Percentiles rank a stretch among this genome's conserved stretches.
Conservation (phyloP, 768 basidiomycete genomes). For the Pleurotus citrinopileatus region DNA sequence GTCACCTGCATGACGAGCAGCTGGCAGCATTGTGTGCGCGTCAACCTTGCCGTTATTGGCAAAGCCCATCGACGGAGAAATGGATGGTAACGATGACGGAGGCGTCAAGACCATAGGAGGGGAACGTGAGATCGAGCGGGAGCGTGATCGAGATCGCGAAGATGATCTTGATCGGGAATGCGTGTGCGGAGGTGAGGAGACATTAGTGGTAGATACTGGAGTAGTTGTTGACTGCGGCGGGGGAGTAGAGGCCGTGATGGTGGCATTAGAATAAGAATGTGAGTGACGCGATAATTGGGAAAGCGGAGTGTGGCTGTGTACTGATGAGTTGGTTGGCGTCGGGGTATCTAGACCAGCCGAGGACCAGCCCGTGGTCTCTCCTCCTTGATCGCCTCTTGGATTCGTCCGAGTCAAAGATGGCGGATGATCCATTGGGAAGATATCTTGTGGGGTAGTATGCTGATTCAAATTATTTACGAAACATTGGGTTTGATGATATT, state of each 20-base stretch:
- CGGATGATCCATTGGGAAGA: conserved; percentile 39
- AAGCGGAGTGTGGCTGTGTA: conserved; percentile 23
- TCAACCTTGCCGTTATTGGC: neutral
- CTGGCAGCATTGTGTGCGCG: conserved; percentile 18
- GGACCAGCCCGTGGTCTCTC: conserved; percentile 19
- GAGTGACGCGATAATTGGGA: conserved; percentile 28
- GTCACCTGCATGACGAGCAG: conserved; percentile 31
- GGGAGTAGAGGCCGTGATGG: conserved; percentile 43
- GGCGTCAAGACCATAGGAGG: conserved; percentile 1
- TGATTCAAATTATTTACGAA: conserved; percentile 18
- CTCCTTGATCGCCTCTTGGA: conserved; percentile 16
- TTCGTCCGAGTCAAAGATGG: conserved; percentile 37
- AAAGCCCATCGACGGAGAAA: conserved; percentile 18
- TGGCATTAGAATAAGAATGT: conserved; percentile 49
- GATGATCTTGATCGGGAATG: conserved; percentile 14
- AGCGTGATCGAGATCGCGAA: conserved; percentile 21
- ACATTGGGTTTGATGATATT: conserved; percentile 36
- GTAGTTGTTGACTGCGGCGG: conserved; percentile 20
- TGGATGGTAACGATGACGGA: neutral
- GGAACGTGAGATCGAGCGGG: conserved; percentile 27
- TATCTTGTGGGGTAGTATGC: conserved; percentile 38
- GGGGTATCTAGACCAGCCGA: conserved; percentile 39
- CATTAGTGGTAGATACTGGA: conserved; percentile 18
- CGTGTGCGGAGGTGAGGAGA: conserved; percentile 18
- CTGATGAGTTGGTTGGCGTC: conserved; percentile 29